phyloP scores from a whole-genome alignment of 352 stramenopile species.

The Globisporangium mamillatum region DNA sequence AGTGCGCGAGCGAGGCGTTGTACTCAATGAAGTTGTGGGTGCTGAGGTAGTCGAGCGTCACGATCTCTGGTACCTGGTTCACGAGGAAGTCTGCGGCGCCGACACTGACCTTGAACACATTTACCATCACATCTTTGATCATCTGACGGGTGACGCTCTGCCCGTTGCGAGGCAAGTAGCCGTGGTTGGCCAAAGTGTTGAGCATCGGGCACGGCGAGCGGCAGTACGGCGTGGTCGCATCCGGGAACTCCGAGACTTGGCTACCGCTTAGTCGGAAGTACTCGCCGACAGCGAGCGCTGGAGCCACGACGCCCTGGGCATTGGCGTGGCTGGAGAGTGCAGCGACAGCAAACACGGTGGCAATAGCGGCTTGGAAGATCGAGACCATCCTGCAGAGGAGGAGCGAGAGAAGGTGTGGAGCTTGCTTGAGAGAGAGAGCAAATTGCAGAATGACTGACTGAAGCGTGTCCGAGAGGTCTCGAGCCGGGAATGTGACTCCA shows the following conservation, averaged over 20 bases:
- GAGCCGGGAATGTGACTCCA: no score
- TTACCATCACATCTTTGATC: slow-evolving; percentile 13
- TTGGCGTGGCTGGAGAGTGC: not conserved
- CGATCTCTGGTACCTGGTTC: not conserved
- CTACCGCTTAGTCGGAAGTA: slow-evolving; percentile 22
- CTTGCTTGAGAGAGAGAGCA: not conserved
- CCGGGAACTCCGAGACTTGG: slow-evolving; percentile 18
- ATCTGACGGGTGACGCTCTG: slow-evolving; percentile 17
- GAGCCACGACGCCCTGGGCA: not conserved
- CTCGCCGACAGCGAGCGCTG: not conserved
- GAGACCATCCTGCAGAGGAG: not conserved
- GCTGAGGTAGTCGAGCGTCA: slow-evolving; percentile 12
- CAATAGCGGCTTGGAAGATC: not conserved
- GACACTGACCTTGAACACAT: slow-evolving; percentile 20
- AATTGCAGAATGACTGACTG: slow-evolving; percentile 5
- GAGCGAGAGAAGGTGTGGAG: no score
- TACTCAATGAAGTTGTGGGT: slow-evolving; percentile 33
- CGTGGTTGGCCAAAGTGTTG: slow-evolving; percentile 38
- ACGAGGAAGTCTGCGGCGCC: slow-evolving; percentile 8
- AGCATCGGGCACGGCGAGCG: slow-evolving; percentile 33
- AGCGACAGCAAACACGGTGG: not conserved
- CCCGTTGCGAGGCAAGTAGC: slow-evolving; percentile 27
- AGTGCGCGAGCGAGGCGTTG: slow-evolving; percentile 32
- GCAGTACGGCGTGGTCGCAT: slow-evolving; percentile 19
- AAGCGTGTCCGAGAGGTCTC: not conserved